Evolutionary conservation across 345 rosid species (phyloP).

Genomic region (Citropsis articulata): DNA sequence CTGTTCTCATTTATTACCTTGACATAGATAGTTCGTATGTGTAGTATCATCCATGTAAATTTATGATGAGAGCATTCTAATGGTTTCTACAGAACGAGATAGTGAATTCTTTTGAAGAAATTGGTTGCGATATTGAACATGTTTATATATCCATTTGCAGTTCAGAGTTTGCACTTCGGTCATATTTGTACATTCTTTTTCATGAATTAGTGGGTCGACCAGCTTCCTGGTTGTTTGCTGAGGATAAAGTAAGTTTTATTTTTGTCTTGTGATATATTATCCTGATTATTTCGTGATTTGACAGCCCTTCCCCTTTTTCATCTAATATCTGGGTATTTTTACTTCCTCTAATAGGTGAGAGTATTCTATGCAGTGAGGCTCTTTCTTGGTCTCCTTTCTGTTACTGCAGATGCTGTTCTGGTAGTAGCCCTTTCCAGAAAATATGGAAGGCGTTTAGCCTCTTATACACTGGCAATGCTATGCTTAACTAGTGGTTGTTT

Average conservation of each 20-base stretch:
- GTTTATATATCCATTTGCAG: conserved; percentile 40
- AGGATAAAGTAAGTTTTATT: conserved; percentile 64
- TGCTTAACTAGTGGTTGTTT: conserved; percentile 98
- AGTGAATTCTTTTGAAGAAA: neutral
- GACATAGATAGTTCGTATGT: too few relatives aligned
- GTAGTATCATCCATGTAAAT: too few relatives aligned
- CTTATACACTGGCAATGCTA: conserved; percentile 90
- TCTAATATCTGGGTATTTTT: neutral
- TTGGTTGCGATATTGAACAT: neutral
- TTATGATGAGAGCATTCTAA: neutral
- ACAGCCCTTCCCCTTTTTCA: neutral
- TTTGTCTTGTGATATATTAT: neutral
- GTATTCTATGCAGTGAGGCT: conserved; percentile 94
- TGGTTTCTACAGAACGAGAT: conserved; percentile 2
- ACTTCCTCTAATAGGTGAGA: conserved; percentile 52
- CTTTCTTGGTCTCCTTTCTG: conserved; percentile 84
- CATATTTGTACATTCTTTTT: conserved; percentile 75
- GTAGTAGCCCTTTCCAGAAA: conserved; percentile 88
- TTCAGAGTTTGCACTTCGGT: conserved; percentile 89
- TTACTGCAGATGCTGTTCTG: conserved; percentile 71
- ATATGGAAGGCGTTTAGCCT: conserved; percentile 88
- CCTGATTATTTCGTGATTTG: neutral
- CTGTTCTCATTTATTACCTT: too few relatives aligned
- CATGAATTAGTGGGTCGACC: conserved; percentile 84
- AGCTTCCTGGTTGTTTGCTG: conserved; percentile 74